These are phyloP conservation scores for Craspedostauros australis DNA, from an alignment of 108 stramenopile species.

Conservation along the genomic window DNA sequence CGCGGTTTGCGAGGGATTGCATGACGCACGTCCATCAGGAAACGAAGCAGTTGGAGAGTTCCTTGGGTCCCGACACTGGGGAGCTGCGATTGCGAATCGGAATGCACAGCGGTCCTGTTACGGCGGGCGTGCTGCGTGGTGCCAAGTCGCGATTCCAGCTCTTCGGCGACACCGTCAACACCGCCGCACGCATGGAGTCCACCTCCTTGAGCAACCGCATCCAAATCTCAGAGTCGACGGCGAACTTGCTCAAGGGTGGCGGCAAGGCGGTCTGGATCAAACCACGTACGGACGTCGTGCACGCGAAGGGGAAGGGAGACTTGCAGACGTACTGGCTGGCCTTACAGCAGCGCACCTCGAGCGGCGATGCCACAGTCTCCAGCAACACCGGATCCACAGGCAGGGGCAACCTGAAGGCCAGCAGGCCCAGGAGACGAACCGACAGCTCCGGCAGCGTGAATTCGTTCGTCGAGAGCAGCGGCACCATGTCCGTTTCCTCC, in stretches of 20 bases:
- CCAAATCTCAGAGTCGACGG: slow-evolving; percentile 37
- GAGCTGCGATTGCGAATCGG: slow-evolving; percentile 17
- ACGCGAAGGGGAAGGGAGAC: slow-evolving; percentile 40
- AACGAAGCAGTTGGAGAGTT: slow-evolving; percentile 4
- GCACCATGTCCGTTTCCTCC: too few species aligned
- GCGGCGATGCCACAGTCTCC: too few species aligned
- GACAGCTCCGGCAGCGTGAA: too few species aligned
- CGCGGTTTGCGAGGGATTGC: slow-evolving; percentile 14
- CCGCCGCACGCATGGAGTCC: too few species aligned
- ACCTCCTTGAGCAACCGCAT: slow-evolving; percentile 15
- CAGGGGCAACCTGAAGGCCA: too few species aligned
- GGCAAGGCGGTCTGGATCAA: slow-evolving; percentile 34
- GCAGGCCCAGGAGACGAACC: too few species aligned
- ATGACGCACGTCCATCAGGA: slow-evolving; percentile 3
- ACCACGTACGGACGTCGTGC: slow-evolving; percentile 25
- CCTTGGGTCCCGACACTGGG: slow-evolving; percentile 12
- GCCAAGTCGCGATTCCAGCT: too few species aligned
- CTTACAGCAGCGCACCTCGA: background rate
- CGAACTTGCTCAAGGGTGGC: slow-evolving; percentile 23
- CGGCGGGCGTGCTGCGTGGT: too few species aligned
- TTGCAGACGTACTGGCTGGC: slow-evolving; percentile 35
- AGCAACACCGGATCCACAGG: too few species aligned
- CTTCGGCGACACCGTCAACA: too few species aligned
- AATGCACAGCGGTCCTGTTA: too few species aligned
- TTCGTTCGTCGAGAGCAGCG: too few species aligned